Conservation (phyloP, 2,329 filamentous ascomycete genomes). For the Colletotrichum sp. region DNA sequence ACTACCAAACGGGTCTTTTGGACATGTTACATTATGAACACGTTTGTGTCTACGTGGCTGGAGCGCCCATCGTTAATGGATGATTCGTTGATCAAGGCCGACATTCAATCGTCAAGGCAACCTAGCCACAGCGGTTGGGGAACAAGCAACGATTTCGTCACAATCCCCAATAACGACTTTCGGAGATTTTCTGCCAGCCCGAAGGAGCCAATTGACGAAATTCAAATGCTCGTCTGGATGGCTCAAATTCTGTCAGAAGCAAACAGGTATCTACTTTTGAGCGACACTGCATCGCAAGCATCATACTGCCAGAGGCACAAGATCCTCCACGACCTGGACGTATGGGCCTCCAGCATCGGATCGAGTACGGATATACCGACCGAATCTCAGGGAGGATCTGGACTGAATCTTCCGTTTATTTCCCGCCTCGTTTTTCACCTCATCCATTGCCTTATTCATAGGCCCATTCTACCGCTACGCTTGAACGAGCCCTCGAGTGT, state of each 20-base stretch:
- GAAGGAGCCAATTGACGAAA: not conserved
- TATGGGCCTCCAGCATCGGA: not conserved
- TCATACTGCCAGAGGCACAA: slow-evolving; percentile 8
- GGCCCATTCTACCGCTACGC: not conserved
- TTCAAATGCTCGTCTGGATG: not conserved
- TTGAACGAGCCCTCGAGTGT: not conserved
- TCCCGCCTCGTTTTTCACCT: not conserved
- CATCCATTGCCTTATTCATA: slow-evolving; percentile 12
- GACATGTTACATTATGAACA: slow-evolving; percentile 11
- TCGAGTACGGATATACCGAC: not conserved
- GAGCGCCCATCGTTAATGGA: slow-evolving; percentile 8
- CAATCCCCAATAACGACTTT: not conserved
- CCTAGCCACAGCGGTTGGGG: not conserved
- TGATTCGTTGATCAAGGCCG: not conserved
- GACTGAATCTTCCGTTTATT: not conserved
- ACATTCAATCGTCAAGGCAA: not conserved
- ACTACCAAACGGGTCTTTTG: not conserved
- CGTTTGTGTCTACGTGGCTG: slow-evolving; percentile 7
- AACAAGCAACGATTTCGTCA: not conserved
- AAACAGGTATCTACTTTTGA: slow-evolving; percentile 4
- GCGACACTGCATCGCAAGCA: not conserved
- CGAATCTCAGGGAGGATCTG: not conserved
- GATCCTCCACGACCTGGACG: slow-evolving; percentile 6
- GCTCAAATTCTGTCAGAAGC: not conserved
- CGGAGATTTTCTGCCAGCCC: not conserved